Conservation (phyloP, 2,329 filamentous ascomycete species). For the Tolypocladium amazonense region DNA sequence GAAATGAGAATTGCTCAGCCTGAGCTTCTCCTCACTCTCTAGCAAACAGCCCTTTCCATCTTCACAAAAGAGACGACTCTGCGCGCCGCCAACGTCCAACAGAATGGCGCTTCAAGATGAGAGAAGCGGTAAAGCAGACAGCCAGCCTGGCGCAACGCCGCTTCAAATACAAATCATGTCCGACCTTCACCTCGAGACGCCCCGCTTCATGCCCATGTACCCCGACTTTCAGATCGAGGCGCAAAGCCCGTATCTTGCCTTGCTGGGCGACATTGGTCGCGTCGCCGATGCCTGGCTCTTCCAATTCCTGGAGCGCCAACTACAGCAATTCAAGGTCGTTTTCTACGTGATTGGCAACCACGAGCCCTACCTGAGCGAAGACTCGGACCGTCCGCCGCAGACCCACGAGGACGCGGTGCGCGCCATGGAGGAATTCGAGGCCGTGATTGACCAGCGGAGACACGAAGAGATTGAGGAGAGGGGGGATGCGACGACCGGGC, state of each 20-base stretch:
- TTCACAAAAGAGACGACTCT: background rate
- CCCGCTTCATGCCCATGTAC: slow-evolving; percentile 18
- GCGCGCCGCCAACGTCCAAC: background rate
- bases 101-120: background rate
- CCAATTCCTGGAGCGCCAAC: background rate
- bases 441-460: background rate
- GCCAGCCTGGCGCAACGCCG: background rate
- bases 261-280: slow-evolving; percentile 37
- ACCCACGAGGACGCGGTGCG: background rate
- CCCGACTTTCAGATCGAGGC: slow-evolving; percentile 28
- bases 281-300: background rate
- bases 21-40: background rate
- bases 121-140: background rate
- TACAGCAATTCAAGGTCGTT: background rate
- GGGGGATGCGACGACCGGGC: slow-evolving; percentile 2
- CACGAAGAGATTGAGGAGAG: slow-evolving; percentile 7
- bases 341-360: slow-evolving; percentile 1
- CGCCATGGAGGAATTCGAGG: background rate
- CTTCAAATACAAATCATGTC: slow-evolving; percentile 4
- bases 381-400: background rate
- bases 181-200: slow-evolving; percentile 36
- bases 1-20: background rate
- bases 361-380: background rate
- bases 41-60: too few species aligned
- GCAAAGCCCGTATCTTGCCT: slow-evolving; percentile 30